These are phyloP conservation scores for Podospora appendiculata DNA, from an alignment of 495 filamentous ascomycete species.

Conservation along the genomic window DNA sequence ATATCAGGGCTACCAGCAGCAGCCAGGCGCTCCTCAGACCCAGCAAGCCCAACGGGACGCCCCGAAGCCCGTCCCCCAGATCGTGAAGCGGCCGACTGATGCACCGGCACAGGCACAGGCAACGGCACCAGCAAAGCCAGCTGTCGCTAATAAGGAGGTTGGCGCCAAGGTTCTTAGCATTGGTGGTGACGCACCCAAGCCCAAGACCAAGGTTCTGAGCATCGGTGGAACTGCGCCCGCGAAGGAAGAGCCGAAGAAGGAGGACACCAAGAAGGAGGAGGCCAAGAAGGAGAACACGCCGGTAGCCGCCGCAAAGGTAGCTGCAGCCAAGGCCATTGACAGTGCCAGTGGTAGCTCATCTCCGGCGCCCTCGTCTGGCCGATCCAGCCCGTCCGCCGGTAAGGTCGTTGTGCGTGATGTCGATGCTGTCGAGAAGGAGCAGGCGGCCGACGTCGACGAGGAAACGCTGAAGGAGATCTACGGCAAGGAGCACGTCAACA, in stretches of 20 bases:
- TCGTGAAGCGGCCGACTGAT: conserved; percentile 54
- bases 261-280: conserved; percentile 42
- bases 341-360: conserved; percentile 61
- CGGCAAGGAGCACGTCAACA: conserved; percentile 96
- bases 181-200: conserved; percentile 36
- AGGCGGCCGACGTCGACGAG: conserved; percentile 84
- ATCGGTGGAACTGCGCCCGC: conserved; percentile 47
- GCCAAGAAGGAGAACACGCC: conserved; percentile 36
- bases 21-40: conserved; percentile 42
- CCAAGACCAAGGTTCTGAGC: conserved; percentile 53
- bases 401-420: conserved; percentile 56
- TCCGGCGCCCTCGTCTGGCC: conserved; percentile 68
- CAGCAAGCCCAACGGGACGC: conserved; percentile 49
- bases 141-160: conserved; percentile 33
- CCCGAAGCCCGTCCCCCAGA: conserved; percentile 52
- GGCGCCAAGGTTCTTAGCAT: conserved; percentile 49
- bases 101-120: conserved; percentile 15
- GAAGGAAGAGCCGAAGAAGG: conserved; percentile 22
- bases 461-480: conserved; percentile 90
- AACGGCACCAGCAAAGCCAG: conserved; percentile 26
- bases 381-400: conserved; percentile 58
- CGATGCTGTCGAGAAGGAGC: conserved; percentile 80
- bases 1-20: conserved; percentile 32
- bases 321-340: conserved; percentile 64
- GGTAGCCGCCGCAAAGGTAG: conserved; percentile 51